Percentiles rank a stretch among this genome's conserved stretches.
These are phyloP conservation scores for Madurella mycetomatis DNA, from an alignment of 2,329 filamentous ascomycete genomes.

Conservation along the genomic window DNA sequence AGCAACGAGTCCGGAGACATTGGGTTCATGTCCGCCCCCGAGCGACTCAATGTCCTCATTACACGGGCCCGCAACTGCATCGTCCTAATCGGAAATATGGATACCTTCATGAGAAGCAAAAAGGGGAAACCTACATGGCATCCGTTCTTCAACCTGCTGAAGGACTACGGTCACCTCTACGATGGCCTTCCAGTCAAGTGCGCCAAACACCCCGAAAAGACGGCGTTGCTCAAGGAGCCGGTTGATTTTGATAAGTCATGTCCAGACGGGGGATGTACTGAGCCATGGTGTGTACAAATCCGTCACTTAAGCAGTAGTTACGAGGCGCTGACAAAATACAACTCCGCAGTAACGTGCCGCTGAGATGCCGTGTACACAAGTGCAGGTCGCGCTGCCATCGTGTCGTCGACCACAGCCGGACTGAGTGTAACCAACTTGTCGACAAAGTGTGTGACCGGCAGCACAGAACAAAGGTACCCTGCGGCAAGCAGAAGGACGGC, in stretches of 20 bases:
- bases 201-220: constrained; percentile 52
- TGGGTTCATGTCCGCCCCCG: constrained; percentile 62
- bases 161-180: constrained; percentile 46
- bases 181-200: constrained; percentile 60
- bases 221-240: constrained; percentile 41
- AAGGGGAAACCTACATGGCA: constrained; percentile 57
- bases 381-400: constrained; percentile 62
- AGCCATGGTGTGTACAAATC: constrained; percentile 49
- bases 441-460: constrained; percentile 45
- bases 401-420: constrained; percentile 52
- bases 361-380: constrained; percentile 55
- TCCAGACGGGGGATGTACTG: constrained; percentile 66
- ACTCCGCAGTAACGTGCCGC: constrained; percentile 38
- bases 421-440: constrained; percentile 34
- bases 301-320: background rate
- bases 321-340: background rate
- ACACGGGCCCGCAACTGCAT: constrained; percentile 62
- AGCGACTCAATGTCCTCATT: constrained; percentile 66
- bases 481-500: constrained; percentile 34
- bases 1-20: constrained; percentile 62
- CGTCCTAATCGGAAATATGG: constrained; percentile 65
- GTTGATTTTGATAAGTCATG: constrained; percentile 58
- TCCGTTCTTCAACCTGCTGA: constrained; percentile 53
- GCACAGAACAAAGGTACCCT: constrained; percentile 47
- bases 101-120: constrained; percentile 58